Conservation (phyloP, 805 yeast species). For the Cyberlindnera suaveolens region DNA sequence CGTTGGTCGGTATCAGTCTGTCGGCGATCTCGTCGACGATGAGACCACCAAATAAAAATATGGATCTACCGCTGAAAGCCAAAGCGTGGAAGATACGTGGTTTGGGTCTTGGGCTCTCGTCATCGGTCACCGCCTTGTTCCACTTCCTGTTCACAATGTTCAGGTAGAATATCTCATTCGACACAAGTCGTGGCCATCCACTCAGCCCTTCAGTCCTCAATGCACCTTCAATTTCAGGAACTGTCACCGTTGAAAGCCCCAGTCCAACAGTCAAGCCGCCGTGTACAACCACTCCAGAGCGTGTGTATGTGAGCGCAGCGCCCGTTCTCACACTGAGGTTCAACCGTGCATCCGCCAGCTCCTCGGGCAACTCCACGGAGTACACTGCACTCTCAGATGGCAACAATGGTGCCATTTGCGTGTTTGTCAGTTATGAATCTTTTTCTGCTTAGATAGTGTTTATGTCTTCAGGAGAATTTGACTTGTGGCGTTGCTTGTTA, state of each 20-base stretch:
- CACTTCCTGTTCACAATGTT: conserved; percentile 55
- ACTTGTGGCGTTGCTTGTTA: background rate
- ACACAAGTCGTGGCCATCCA: conserved; percentile 26
- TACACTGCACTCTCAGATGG: conserved; percentile 62
- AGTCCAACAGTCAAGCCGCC: conserved; percentile 67
- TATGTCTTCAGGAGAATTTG: background rate
- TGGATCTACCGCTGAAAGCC: conserved; percentile 39
- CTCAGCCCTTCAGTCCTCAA: conserved; percentile 3
- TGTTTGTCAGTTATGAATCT: background rate
- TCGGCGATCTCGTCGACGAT: conserved; percentile 30
- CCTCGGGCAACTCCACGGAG: conserved; percentile 49
- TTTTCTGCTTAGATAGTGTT: background rate
- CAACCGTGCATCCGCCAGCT: conserved; percentile 40
- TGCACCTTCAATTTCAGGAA: conserved; percentile 10
- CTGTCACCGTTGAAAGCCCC: conserved; percentile 9
- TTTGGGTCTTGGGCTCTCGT: conserved; percentile 7
- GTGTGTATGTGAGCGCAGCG: conserved; percentile 49
- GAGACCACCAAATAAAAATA: conserved; percentile 66
- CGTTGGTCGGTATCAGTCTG: conserved; percentile 46
- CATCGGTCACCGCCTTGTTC: conserved; percentile 34
- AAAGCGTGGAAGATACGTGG: conserved; percentile 55
- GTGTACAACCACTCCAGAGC: conserved; percentile 54
- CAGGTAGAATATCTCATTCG: conserved; percentile 58
- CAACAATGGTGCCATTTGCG: conserved; percentile 52
- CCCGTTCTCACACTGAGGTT: conserved; percentile 63